Evolutionary conservation across 2,329 filamentous ascomycete genomes (phyloP).

Genomic region (Microdochium trichocladiopsis): DNA sequence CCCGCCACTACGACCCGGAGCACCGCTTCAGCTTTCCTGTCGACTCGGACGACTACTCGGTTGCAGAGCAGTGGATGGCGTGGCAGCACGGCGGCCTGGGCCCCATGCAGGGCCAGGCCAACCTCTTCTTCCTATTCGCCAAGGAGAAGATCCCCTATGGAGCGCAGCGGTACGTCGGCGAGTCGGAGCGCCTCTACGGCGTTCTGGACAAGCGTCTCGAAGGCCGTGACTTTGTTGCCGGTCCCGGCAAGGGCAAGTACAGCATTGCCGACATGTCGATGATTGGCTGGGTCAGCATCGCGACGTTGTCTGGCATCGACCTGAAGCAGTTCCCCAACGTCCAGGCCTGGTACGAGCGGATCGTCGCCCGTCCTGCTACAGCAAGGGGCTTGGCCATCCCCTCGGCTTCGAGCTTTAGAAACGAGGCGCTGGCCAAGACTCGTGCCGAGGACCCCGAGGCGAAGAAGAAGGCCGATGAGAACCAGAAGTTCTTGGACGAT

Average conservation of each 20-base stretch:
- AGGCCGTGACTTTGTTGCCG: constrained; percentile 44
- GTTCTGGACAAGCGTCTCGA: constrained; percentile 61
- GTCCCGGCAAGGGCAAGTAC: constrained; percentile 45
- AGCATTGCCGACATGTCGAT: constrained; percentile 67
- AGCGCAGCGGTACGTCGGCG: constrained; percentile 67
- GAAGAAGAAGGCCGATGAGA: constrained; percentile 31
- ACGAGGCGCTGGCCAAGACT: constrained; percentile 29
- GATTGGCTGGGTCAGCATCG: constrained; percentile 60
- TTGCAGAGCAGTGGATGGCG: constrained; percentile 54
- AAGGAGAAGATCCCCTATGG: constrained; percentile 65
- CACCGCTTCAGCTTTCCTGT: constrained; percentile 57
- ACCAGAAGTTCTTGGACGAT: constrained; percentile 23
- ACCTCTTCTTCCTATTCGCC: constrained; percentile 64
- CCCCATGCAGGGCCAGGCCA: constrained; percentile 67
- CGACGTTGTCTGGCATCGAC: constrained; percentile 55
- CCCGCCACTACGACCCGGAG: constrained; percentile 64
- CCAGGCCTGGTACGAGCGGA: constrained; percentile 58
- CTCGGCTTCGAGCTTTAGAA: constrained; percentile 26
- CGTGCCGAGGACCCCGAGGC: constrained; percentile 39
- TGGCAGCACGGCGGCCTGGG: constrained; percentile 72
- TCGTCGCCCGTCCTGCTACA: constrained; percentile 51
- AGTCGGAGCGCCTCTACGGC: constrained; percentile 67
- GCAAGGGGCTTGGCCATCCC: constrained; percentile 60
- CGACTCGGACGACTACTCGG: constrained; percentile 26
- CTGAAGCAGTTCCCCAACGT: constrained; percentile 57